phyloP scores from a whole-genome alignment of 192 early-diverging fungal genomes.

The Backusella psychrophila region DNA sequence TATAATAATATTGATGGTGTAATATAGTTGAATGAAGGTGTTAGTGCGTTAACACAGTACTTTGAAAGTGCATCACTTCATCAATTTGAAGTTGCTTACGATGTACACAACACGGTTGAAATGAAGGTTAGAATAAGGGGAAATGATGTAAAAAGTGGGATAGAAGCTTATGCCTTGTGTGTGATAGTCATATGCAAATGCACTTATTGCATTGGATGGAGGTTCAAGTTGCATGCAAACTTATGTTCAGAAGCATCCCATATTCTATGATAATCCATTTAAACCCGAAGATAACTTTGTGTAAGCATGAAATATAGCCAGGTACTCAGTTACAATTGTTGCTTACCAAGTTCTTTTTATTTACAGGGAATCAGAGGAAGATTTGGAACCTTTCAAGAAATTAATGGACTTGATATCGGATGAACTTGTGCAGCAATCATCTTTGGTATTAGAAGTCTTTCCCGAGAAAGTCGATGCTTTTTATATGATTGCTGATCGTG shows the following conservation, averaged over 20 bases:
- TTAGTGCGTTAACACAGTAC: conserved; percentile 73
- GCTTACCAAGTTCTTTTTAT: neutral
- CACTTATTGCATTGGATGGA: conserved; percentile 69
- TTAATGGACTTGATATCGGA: conserved; percentile 71
- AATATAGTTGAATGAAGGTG: conserved; percentile 47
- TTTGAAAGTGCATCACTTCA: conserved; percentile 73
- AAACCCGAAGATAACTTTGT: conserved; percentile 52
- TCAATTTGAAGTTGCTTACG: conserved; percentile 79
- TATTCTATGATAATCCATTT: conserved; percentile 79
- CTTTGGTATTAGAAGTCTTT: conserved; percentile 66
- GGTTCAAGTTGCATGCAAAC: conserved; percentile 68
- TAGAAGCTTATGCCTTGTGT: neutral
- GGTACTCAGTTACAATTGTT: neutral
- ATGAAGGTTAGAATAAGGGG: conserved; percentile 49
- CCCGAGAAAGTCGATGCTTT: conserved; percentile 65
- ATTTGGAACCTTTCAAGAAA: conserved; percentile 44
- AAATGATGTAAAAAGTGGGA: neutral
- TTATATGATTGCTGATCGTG: conserved; percentile 69
- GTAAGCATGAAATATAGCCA: conserved; percentile 25
- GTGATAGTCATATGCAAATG: conserved; percentile 56
- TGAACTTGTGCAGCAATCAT: conserved; percentile 62
- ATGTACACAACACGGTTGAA: conserved; percentile 55
- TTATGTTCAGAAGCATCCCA: conserved; percentile 82
- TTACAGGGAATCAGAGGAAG: conserved; percentile 15
- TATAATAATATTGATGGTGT: neutral